Conservation (phyloP, 345 rosid genomes). For the Salix udensis region DNA sequence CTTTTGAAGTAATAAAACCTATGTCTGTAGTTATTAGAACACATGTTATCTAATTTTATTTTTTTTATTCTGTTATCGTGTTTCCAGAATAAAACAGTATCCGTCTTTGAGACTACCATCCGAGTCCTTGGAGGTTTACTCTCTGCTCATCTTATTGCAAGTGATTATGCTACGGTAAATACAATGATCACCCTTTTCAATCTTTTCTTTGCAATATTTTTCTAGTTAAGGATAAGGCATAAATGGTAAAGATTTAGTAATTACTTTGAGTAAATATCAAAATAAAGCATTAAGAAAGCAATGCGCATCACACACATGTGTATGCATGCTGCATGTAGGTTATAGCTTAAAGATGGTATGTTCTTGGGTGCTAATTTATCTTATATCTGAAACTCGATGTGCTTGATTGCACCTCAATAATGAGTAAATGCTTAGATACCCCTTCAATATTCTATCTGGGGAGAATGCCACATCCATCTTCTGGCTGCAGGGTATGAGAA, state of each 20-base stretch:
- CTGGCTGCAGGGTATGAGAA: conserved; percentile 70
- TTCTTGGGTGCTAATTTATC: neutral
- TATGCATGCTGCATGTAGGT: neutral
- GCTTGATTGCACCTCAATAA: neutral
- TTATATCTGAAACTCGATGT: neutral
- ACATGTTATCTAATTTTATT: neutral
- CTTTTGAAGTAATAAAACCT: neutral
- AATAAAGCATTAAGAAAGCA: too few relatives aligned
- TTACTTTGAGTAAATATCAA: too few relatives aligned
- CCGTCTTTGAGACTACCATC: conserved; percentile 86
- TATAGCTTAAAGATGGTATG: neutral
- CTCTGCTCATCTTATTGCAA: conserved; percentile 98
- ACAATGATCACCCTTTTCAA: neutral
- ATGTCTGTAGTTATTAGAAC: neutral
- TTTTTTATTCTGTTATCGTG: conserved; percentile 8
- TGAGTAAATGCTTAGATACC: neutral
- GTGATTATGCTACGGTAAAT: conserved; percentile 89
- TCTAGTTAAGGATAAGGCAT: too few relatives aligned
- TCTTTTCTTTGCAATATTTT: neutral
- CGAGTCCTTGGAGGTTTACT: conserved; percentile 94
- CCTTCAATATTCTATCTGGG: neutral
- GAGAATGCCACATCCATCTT: neutral
- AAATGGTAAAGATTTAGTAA: too few relatives aligned
- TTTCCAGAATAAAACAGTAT: conserved; percentile 92
- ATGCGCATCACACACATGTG: too few relatives aligned